A percentile compares a stretch with the other conserved stretches of the same genome.
phyloP scores from a whole-genome alignment of 805 yeast species.

The Saccharomyces mikatae region DNA sequence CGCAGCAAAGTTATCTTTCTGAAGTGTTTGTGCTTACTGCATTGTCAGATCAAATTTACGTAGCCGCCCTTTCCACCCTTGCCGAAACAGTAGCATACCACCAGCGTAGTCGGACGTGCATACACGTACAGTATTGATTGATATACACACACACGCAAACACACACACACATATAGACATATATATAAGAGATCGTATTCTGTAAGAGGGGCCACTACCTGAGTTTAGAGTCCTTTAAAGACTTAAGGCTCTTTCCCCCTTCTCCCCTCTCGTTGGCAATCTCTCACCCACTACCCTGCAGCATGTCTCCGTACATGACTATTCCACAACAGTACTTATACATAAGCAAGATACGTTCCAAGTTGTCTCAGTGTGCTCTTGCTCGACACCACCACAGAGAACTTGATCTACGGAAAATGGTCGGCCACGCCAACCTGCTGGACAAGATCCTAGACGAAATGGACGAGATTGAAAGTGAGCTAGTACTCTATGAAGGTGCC shows the following conservation, averaged over 20 bases:
- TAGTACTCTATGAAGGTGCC: neutral
- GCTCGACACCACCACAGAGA: slow-evolving; percentile 9
- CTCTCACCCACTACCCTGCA: neutral
- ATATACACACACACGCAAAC: no score
- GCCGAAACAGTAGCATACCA: neutral
- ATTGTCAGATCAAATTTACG: neutral
- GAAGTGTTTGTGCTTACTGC: neutral
- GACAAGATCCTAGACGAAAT: slow-evolving; percentile 22
- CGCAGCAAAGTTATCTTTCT: neutral
- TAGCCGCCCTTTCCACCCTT: neutral
- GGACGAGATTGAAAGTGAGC: slow-evolving; percentile 1
- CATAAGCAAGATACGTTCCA: neutral
- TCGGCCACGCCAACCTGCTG: slow-evolving; percentile 28
- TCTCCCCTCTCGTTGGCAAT: neutral
- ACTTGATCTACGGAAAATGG: slow-evolving; percentile 21
- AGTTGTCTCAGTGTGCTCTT: neutral
- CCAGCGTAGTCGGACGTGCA: neutral
- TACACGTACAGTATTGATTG: neutral
- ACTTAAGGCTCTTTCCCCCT: neutral
- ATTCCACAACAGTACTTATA: neutral
- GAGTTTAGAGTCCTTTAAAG: neutral
- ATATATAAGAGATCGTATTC: neutral
- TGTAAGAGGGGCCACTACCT: neutral
- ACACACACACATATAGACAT: no score
- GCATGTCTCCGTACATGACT: neutral